Percentiles rank a stretch among this genome's conserved stretches.
Evolutionary conservation across 192 early-diverging fungal genomes (phyloP).

Genomic region (Chytriomyces confervae): DNA sequence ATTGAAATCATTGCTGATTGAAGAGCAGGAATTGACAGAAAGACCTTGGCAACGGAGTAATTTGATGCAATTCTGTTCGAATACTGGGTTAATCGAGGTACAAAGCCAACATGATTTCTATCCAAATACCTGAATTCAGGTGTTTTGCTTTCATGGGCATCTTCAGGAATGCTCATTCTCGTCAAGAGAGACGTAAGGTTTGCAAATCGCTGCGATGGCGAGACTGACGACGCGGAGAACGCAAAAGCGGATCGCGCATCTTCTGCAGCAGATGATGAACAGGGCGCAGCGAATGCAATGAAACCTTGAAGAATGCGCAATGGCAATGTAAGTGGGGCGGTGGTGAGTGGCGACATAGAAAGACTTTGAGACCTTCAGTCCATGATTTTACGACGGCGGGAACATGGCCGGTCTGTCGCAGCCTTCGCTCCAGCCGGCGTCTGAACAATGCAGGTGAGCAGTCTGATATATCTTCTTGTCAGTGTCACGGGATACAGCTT

Average conservation of each 20-base stretch:
- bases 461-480: not conserved
- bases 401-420: not conserved
- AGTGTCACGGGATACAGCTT: not conserved
- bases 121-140: not conserved
- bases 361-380: not conserved
- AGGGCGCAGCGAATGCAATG: not conserved
- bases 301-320: not conserved
- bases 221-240: not conserved
- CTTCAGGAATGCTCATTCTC: not conserved
- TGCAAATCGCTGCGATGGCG: not conserved
- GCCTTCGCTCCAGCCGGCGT: not conserved
- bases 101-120: not conserved
- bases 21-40: slow-evolving; percentile 17
- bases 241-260: not conserved
- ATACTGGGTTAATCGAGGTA: not conserved
- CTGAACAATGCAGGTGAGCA: not conserved
- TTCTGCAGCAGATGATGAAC: not conserved
- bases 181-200: not conserved
- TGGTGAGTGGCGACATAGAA: too few species aligned
- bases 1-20: slow-evolving; percentile 10
- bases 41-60: slow-evolving; percentile 29
- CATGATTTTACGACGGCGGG: not conserved
- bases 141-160: not conserved
- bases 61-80: not conserved
- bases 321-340: too few species aligned